Evolutionary conservation across 306 rosid species (phyloP).

Genomic region (Prunus dulcis): DNA sequence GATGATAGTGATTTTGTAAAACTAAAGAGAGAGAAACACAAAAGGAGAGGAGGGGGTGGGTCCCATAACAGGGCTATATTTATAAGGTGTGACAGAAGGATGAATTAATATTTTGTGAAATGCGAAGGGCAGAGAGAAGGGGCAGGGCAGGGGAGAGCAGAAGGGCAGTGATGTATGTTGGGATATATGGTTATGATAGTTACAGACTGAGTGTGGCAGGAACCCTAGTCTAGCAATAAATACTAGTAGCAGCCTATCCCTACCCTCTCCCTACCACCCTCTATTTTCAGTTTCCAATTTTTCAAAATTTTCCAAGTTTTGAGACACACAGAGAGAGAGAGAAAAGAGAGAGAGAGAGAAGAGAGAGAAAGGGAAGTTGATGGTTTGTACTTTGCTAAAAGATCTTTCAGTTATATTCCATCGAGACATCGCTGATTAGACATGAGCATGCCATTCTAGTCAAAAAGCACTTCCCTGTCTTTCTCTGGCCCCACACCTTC

Average conservation of each 20-base stretch:
- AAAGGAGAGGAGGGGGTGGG: not conserved
- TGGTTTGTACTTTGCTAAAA: conserved; percentile 28
- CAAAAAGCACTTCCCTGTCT: conserved; percentile 31
- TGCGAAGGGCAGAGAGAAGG: not conserved
- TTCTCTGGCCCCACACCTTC: not conserved
- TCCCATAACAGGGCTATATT: not conserved
- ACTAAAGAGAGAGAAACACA: not conserved
- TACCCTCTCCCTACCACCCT: not conserved
- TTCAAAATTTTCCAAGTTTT: not conserved
- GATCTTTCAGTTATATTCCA: conserved; percentile 41
- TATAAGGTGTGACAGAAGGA: not conserved
- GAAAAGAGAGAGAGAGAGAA: not conserved
- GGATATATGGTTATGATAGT: not conserved
- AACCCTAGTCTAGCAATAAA: not conserved
- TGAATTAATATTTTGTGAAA: not conserved
- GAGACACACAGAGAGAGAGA: not conserved
- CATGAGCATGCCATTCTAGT: conserved; percentile 41
- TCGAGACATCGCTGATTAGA: conserved; percentile 31
- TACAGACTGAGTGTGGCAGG: not conserved
- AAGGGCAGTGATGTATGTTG: not conserved
- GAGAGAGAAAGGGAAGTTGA: not conserved
- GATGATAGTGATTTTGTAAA: not conserved
- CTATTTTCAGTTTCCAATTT: not conserved
- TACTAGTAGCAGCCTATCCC: not conserved
- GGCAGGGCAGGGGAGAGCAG: not conserved